phyloP scores from a whole-genome alignment of 257 asterid genomes.

The Catharanthus roseus region DNA sequence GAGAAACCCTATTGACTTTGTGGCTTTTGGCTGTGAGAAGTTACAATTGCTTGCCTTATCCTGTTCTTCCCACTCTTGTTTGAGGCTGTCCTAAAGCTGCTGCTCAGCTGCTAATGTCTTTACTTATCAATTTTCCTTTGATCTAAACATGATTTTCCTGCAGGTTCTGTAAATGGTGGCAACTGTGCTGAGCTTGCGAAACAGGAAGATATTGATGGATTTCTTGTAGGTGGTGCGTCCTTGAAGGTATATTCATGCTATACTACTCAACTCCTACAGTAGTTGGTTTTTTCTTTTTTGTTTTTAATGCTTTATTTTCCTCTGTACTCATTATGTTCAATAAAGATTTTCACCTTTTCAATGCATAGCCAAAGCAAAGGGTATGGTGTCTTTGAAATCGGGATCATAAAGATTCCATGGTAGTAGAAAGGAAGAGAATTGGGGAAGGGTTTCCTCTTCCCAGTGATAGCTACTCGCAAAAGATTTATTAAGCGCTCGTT shows the following conservation, averaged over 20 bases:
- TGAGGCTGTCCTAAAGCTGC: neutral
- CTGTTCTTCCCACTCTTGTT: neutral
- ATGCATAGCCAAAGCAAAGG: neutral
- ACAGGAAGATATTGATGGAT: slow-evolving; percentile 77
- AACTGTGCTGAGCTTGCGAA: slow-evolving; percentile 89
- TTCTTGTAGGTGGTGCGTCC: slow-evolving; percentile 97
- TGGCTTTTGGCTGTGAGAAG: neutral
- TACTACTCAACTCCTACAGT: neutral
- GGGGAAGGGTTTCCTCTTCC: neutral
- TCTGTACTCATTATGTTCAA: neutral
- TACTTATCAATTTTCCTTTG: neutral
- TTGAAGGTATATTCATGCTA: slow-evolving; percentile 54
- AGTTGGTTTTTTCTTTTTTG: neutral
- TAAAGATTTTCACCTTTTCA: neutral
- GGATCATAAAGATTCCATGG: neutral
- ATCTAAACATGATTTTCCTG: neutral
- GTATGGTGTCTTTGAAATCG: neutral
- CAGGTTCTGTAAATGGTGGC: slow-evolving; percentile 94
- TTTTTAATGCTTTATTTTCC: neutral
- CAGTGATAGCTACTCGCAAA: neutral
- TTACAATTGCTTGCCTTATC: neutral
- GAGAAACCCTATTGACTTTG: neutral
- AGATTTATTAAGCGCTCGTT: neutral
- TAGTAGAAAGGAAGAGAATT: neutral
- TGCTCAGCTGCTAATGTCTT: neutral